Percentiles rank a stretch among this genome's conserved stretches.
These are phyloP conservation scores for Boletus tomentosulus DNA, from an alignment of 768 basidiomycete species.

Conservation along the genomic window DNA sequence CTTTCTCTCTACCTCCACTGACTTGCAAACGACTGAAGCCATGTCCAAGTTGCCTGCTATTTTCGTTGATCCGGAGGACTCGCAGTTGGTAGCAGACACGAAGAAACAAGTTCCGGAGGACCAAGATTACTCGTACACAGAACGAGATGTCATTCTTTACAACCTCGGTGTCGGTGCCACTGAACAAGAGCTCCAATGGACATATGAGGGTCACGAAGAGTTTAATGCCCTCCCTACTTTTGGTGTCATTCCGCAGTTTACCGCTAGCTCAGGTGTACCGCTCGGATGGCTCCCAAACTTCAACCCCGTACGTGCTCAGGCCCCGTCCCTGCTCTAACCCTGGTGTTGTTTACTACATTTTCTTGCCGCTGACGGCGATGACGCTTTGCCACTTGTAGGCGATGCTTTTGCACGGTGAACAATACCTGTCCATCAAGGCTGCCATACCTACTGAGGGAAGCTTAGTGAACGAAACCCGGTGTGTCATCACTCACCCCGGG, in stretches of 20 bases:
- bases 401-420: slow-evolving; percentile 97
- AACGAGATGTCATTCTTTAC: slow-evolving; percentile 91
- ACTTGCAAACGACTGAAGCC: background rate
- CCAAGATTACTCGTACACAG: slow-evolving; percentile 69
- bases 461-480: slow-evolving; percentile 72
- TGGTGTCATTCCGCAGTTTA: slow-evolving; percentile 91
- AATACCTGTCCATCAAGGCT: slow-evolving; percentile 83
- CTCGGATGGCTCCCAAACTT: slow-evolving; percentile 93
- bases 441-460: slow-evolving; percentile 84
- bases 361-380: background rate
- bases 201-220: slow-evolving; percentile 82
- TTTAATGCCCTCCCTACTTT: slow-evolving; percentile 91
- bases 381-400: slow-evolving; percentile 45
- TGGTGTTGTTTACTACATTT: background rate
- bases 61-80: slow-evolving; percentile 77
- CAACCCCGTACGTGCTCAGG: slow-evolving; percentile 65
- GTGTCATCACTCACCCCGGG: slow-evolving; percentile 19
- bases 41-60: slow-evolving; percentile 44
- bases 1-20: background rate
- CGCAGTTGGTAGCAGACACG: slow-evolving; percentile 74
- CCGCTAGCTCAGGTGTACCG: slow-evolving; percentile 58
- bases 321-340: background rate
- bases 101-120: slow-evolving; percentile 59
- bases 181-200: slow-evolving; percentile 88
- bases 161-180: slow-evolving; percentile 94